These are phyloP conservation scores for Phytomonas francai DNA, from an alignment of 208 protist species.

Conservation along the genomic window DNA sequence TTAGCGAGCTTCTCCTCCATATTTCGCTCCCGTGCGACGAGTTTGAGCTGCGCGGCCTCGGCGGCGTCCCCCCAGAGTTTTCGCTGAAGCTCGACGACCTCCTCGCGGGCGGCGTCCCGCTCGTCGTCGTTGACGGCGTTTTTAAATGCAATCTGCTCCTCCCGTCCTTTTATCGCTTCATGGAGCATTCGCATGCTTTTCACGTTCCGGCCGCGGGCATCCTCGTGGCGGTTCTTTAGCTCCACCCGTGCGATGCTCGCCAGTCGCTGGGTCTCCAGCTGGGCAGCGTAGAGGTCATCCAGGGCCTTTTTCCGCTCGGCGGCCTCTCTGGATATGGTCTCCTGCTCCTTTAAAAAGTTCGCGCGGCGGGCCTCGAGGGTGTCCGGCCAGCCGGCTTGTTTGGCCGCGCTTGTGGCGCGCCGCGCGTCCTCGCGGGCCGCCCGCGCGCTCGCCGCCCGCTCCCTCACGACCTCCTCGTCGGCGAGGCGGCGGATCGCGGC, in stretches of 20 bases:
- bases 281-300: constrained; percentile 44
- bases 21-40: constrained; percentile 38
- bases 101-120: constrained; percentile 15
- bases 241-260: constrained; percentile 34
- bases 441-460: constrained; percentile 9
- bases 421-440: constrained; percentile 28
- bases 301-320: constrained; percentile 44
- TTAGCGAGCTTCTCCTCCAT: constrained; percentile 67
- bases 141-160: constrained; percentile 64
- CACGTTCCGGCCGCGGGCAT: constrained; percentile 63
- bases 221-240: constrained; percentile 50
- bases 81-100: constrained; percentile 27
- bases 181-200: constrained; percentile 50
- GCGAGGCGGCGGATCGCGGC: constrained; percentile 48
- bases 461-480: constrained; percentile 22
- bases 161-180: constrained; percentile 52
- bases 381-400: constrained; percentile 53
- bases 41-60: constrained; percentile 38
- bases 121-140: constrained; percentile 24
- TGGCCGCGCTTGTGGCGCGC: constrained; percentile 32
- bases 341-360: constrained; percentile 33
- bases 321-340: constrained; percentile 39
- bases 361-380: constrained; percentile 60
- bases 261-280: constrained; percentile 52
- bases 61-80: constrained; percentile 36